Percentiles rank a stretch among this genome's conserved stretches.
Conservation (phyloP, 768 basidiomycete species). For the Melanogaster broomeanus region DNA sequence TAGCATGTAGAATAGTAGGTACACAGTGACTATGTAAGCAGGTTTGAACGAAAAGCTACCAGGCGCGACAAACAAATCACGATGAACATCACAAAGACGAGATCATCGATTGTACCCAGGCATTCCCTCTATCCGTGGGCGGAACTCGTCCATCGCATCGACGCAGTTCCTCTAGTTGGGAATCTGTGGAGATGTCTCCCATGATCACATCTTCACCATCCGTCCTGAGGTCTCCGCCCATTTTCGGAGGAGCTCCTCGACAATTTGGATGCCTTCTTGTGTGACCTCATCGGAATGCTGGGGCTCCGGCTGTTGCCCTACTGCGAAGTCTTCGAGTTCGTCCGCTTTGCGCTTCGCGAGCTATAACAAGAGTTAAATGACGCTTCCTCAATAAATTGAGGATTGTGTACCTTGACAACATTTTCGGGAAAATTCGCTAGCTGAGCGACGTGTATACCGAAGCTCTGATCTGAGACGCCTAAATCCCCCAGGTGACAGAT, state of each 20-base stretch:
- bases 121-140: conserved; percentile 72
- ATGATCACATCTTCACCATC: conserved; percentile 49
- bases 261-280: conserved; percentile 77
- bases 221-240: conserved; percentile 52
- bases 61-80: not conserved
- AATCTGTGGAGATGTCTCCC: conserved; percentile 44
- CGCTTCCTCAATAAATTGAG: not conserved
- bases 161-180: conserved; percentile 50
- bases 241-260: conserved; percentile 72
- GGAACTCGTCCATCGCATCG: conserved; percentile 65
- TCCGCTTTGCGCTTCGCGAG: conserved; percentile 92
- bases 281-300: conserved; percentile 59
- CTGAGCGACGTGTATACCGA: conserved; percentile 97
- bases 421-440: conserved; percentile 97
- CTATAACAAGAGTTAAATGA: conserved; percentile 37
- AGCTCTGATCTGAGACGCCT: conserved; percentile 96
- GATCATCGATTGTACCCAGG: conserved; percentile 73
- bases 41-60: not conserved
- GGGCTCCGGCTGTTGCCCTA: conserved; percentile 37
- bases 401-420: conserved; percentile 71
- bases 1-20: conserved; percentile 9
- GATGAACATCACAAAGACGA: conserved; percentile 32
- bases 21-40: not conserved
- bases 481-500: not conserved
- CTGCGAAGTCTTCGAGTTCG: conserved; percentile 84